Evolutionary conservation across 2,329 filamentous ascomycete species (phyloP).

Genomic region (Hymenoscyphus salicellus): DNA sequence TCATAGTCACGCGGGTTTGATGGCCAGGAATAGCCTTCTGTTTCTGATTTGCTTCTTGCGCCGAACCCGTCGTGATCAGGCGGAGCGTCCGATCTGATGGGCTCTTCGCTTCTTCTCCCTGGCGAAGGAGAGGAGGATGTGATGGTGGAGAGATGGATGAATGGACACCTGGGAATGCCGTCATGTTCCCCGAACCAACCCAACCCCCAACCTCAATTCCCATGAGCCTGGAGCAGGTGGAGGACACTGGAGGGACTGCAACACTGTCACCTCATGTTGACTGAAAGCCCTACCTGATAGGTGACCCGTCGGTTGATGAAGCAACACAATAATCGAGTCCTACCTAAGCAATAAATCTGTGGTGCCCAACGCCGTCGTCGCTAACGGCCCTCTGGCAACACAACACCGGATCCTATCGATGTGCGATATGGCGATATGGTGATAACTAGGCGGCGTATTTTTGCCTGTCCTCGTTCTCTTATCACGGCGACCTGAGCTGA

Average conservation of each 20-base stretch:
- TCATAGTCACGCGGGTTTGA: constrained; percentile 20
- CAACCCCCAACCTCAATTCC: constrained; percentile 10
- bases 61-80: constrained; percentile 16
- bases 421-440: too few species aligned
- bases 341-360: constrained; percentile 25
- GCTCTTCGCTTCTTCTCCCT: neutral
- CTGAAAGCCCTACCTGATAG: constrained; percentile 19
- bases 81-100: constrained; percentile 1
- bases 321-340: constrained; percentile 6
- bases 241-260: neutral
- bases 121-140: neutral
- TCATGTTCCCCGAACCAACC: constrained; percentile 17
- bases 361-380: constrained; percentile 23
- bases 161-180: constrained; percentile 13
- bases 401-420: neutral
- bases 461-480: neutral
- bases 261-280: constrained; percentile 19
- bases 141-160: neutral
- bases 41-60: constrained; percentile 17
- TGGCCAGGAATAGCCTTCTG: constrained; percentile 5
- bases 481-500: constrained; percentile 7
- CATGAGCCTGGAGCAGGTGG: constrained; percentile 4
- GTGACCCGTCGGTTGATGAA: constrained; percentile 13
- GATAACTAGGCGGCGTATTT: too few species aligned
- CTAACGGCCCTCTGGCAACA: neutral